Evolutionary conservation across 768 basidiomycete species (phyloP).

Genomic region (Gelatoporia subvermispora): DNA sequence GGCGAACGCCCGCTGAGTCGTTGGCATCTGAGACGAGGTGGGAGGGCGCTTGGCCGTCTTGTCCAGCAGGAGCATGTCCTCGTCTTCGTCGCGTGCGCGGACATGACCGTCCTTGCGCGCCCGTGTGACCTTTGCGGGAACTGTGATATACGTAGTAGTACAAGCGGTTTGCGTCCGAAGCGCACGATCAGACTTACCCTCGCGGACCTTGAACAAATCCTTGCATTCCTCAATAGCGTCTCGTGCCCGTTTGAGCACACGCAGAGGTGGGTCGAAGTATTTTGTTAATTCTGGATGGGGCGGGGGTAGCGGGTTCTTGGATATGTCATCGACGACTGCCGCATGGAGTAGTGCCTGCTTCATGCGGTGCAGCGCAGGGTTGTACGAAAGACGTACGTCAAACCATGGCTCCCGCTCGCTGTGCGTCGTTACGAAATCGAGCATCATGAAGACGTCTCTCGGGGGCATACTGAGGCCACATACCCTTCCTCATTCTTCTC

Average conservation of each 20-base stretch:
- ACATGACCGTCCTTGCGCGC: constrained; percentile 59
- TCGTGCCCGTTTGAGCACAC: constrained; percentile 56
- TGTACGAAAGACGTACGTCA: constrained; percentile 70
- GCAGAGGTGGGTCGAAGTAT: constrained; percentile 76
- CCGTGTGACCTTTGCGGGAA: constrained; percentile 57
- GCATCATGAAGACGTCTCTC: background rate
- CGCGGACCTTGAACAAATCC: constrained; percentile 67
- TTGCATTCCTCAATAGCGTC: constrained; percentile 58
- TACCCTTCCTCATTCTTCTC: constrained; percentile 77
- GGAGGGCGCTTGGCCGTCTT: constrained; percentile 21
- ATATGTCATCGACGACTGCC: constrained; percentile 73
- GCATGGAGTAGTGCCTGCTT: constrained; percentile 93
- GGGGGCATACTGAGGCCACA: constrained; percentile 7
- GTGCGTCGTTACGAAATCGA: background rate
- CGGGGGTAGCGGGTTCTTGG: constrained; percentile 70
- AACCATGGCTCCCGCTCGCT: constrained; percentile 74
- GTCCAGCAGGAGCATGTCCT: constrained; percentile 59
- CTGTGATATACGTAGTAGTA: constrained; percentile 25
- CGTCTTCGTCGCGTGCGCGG: constrained; percentile 56
- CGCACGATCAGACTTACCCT: constrained; percentile 42
- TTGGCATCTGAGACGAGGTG: constrained; percentile 11
- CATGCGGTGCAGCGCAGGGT: constrained; percentile 84
- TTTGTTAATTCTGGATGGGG: constrained; percentile 82
- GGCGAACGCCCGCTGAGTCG: constrained; percentile 15
- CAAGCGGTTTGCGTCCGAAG: no score